Conservation (phyloP, 2,329 filamentous ascomycete species). For the Lecanicillium sp. region DNA sequence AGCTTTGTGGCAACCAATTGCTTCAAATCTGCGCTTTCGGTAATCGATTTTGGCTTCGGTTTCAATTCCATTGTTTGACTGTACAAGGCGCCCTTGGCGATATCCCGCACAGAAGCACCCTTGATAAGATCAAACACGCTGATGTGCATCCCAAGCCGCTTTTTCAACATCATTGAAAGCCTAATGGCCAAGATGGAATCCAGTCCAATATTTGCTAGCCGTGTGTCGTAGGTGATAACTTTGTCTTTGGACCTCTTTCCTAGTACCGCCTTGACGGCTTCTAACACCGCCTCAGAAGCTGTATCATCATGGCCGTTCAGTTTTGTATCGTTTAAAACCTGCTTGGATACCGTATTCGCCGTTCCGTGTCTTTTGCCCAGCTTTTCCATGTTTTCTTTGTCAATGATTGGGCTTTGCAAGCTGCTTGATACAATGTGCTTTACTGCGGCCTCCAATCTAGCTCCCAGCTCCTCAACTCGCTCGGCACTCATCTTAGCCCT, state of each 20-base stretch:
- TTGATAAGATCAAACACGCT: constrained; percentile 14
- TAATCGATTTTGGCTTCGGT: not conserved
- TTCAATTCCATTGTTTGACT: no score
- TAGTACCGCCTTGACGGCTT: constrained; percentile 11
- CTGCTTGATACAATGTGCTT: not conserved
- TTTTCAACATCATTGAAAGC: constrained; percentile 12
- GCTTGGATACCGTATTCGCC: no score
- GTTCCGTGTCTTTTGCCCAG: no score
- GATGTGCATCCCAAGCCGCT: constrained; percentile 11
- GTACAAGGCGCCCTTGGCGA: constrained; percentile 6
- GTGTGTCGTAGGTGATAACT: constrained; percentile 11
- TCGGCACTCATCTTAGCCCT: constrained; percentile 11
- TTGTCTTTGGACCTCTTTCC: constrained; percentile 8
- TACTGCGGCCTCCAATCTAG: constrained; percentile 6
- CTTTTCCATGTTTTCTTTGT: constrained; percentile 1
- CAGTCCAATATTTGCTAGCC: constrained; percentile 14
- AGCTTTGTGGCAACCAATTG: not conserved
- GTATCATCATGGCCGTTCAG: no score
- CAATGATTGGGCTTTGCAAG: not conserved
- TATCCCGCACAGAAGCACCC: constrained; percentile 12
- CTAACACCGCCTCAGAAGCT: constrained; percentile 8
- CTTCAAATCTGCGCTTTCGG: not conserved
- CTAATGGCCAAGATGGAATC: constrained; percentile 17
- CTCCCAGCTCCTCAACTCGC: constrained; percentile 5
- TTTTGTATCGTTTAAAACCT: no score